phyloP scores from a whole-genome alignment of 192 early-diverging fungal species.

The Backusella tarrabulga region DNA sequence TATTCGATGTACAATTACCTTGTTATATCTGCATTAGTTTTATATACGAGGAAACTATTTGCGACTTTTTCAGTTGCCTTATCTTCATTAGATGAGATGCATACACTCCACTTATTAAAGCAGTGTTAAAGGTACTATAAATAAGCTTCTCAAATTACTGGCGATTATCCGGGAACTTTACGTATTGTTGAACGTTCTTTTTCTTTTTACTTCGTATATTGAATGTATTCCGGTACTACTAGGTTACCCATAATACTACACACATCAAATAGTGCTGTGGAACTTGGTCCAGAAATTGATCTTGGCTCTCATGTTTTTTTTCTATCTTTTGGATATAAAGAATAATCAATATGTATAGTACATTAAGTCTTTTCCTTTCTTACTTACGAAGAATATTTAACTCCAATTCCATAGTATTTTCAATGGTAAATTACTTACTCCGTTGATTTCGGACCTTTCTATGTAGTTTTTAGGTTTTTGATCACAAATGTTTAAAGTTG shows the following conservation, averaged over 20 bases:
- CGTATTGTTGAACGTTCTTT: neutral
- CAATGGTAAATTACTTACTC: neutral
- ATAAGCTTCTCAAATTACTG: neutral
- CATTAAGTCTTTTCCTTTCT: neutral
- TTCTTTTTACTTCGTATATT: neutral
- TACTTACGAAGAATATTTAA: neutral
- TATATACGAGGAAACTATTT: neutral
- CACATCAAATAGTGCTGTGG: neutral
- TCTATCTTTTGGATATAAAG: neutral
- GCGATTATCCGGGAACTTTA: neutral
- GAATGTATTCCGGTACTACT: neutral
- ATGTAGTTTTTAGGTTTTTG: neutral
- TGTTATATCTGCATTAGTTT: neutral
- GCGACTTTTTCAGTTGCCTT: no score
- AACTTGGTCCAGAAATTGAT: neutral
- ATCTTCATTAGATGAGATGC: no score
- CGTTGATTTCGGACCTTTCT: neutral
- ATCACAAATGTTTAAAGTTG: neutral
- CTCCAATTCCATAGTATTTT: neutral
- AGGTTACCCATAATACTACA: neutral
- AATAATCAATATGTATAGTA: neutral
- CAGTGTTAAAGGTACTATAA: no score
- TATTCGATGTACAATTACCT: neutral
- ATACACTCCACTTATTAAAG: no score
- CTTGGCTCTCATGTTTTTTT: neutral